These are phyloP conservation scores for Fraxinus greggii DNA, from an alignment of 305 asterid species.

Conservation along the genomic window DNA sequence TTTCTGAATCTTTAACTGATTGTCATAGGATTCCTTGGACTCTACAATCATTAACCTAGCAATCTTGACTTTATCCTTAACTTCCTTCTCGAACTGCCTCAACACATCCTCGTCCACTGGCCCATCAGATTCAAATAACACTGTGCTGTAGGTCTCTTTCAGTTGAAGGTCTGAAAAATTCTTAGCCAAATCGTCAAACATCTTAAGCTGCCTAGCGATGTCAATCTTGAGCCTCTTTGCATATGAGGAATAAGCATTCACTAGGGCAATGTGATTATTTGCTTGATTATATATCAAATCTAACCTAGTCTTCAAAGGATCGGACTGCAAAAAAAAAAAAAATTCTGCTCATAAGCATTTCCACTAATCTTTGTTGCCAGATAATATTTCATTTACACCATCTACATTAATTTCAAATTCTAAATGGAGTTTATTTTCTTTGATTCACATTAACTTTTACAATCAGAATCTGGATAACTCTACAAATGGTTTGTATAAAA, in stretches of 20 bases:
- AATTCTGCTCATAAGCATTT: slow-evolving; percentile 42
- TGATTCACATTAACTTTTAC: background rate
- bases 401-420: background rate
- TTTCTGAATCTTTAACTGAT: slow-evolving; percentile 71
- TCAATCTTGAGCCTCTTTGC: slow-evolving; percentile 73
- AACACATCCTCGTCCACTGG: slow-evolving; percentile 65
- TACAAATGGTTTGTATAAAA: background rate
- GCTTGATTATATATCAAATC: slow-evolving; percentile 63
- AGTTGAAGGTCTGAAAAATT: slow-evolving; percentile 48
- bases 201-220: slow-evolving; percentile 59
- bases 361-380: slow-evolving; percentile 45
- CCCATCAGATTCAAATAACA: slow-evolving; percentile 58
- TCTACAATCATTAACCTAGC: slow-evolving; percentile 67
- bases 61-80: slow-evolving; percentile 64
- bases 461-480: background rate
- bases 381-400: slow-evolving; percentile 6
- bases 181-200: slow-evolving; percentile 63
- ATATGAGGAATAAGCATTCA: slow-evolving; percentile 65
- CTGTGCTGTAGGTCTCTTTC: slow-evolving; percentile 48
- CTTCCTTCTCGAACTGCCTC: slow-evolving; percentile 78
- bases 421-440: background rate
- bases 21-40: slow-evolving; percentile 67
- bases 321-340: slow-evolving; percentile 53
- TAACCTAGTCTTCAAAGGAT: slow-evolving; percentile 62
- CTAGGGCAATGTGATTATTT: slow-evolving; percentile 58